phyloP scores from a whole-genome alignment of 352 stramenopile species.

The Globisporangium paddicum region DNA sequence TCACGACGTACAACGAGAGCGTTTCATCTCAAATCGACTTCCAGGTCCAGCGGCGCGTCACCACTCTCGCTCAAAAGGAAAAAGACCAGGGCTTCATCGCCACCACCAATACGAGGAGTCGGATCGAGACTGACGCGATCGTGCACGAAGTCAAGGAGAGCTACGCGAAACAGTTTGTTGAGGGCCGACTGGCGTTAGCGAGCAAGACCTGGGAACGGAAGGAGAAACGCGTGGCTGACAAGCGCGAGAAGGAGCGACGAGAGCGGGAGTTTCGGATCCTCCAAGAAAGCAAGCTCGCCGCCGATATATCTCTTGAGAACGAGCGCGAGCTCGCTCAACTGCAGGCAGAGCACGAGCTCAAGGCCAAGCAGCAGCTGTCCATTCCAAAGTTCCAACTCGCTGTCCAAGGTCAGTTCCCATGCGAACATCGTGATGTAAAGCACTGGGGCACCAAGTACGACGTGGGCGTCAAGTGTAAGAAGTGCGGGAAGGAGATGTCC shows the following conservation, averaged over 20 bases:
- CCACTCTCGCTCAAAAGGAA: slow-evolving; percentile 21
- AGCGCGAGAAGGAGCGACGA: slow-evolving; percentile 35
- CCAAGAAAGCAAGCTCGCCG: slow-evolving; percentile 41
- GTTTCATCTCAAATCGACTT: slow-evolving; percentile 67
- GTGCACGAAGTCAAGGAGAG: slow-evolving; percentile 39
- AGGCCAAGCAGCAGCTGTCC: slow-evolving; percentile 25
- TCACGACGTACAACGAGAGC: slow-evolving; percentile 65
- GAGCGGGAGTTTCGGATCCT: slow-evolving; percentile 46
- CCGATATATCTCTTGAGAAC: slow-evolving; percentile 32
- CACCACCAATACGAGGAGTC: neutral
- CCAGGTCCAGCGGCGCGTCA: slow-evolving; percentile 43
- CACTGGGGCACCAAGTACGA: slow-evolving; percentile 64
- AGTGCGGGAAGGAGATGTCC: slow-evolving; percentile 65
- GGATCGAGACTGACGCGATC: slow-evolving; percentile 14
- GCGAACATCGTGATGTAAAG: slow-evolving; percentile 57
- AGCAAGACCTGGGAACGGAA: slow-evolving; percentile 74
- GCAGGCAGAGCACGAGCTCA: slow-evolving; percentile 23
- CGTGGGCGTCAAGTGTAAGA: slow-evolving; percentile 49
- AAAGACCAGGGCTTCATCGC: neutral
- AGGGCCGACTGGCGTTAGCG: slow-evolving; percentile 47
- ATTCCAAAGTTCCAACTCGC: slow-evolving; percentile 59
- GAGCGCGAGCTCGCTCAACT: slow-evolving; percentile 26
- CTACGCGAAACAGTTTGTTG: slow-evolving; percentile 51
- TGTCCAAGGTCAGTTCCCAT: slow-evolving; percentile 34
- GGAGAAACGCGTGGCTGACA: slow-evolving; percentile 37